These are phyloP conservation scores for Beauveria brongniartii DNA, from an alignment of 2,329 filamentous ascomycete species.

Conservation along the genomic window DNA sequence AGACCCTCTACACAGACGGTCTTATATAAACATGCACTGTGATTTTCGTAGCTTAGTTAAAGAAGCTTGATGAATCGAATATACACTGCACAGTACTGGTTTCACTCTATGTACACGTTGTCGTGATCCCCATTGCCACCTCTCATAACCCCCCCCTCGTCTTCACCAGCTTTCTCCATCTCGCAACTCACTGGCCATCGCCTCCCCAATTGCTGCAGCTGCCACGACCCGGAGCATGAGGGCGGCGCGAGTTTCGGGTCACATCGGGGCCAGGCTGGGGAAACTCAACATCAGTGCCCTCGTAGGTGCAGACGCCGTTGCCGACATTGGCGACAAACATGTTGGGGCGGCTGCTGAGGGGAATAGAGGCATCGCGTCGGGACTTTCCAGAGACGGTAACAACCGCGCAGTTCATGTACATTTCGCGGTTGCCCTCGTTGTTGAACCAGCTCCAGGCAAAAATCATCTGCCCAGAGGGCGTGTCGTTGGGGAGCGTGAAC, in stretches of 20 bases:
- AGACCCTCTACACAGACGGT: not conserved
- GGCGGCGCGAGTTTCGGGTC: constrained; percentile 18
- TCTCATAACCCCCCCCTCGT: too few species aligned
- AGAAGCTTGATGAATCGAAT: not conserved
- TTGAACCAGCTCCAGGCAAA: constrained; percentile 60
- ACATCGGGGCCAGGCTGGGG: constrained; percentile 52
- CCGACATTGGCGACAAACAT: constrained; percentile 61
- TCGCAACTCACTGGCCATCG: not conserved
- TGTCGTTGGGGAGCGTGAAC: constrained; percentile 47
- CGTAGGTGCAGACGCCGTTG: constrained; percentile 46
- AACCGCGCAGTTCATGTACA: constrained; percentile 63
- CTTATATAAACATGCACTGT: too few species aligned
- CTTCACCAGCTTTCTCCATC: too few species aligned
- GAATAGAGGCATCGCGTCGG: constrained; percentile 11
- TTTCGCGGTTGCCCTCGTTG: constrained; percentile 54
- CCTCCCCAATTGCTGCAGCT: constrained; percentile 8
- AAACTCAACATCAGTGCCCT: constrained; percentile 50
- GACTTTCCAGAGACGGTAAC: constrained; percentile 36
- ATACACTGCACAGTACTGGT: not conserved
- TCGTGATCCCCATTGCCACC: not conserved
- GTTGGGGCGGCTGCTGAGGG: constrained; percentile 46
- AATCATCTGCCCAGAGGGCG: constrained; percentile 41
- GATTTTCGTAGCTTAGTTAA: not conserved
- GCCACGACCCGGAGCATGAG: constrained; percentile 8
- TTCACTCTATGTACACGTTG: not conserved